Conservation (phyloP, 2,329 filamentous ascomycete genomes). For the Aspergillus phoenicis region DNA sequence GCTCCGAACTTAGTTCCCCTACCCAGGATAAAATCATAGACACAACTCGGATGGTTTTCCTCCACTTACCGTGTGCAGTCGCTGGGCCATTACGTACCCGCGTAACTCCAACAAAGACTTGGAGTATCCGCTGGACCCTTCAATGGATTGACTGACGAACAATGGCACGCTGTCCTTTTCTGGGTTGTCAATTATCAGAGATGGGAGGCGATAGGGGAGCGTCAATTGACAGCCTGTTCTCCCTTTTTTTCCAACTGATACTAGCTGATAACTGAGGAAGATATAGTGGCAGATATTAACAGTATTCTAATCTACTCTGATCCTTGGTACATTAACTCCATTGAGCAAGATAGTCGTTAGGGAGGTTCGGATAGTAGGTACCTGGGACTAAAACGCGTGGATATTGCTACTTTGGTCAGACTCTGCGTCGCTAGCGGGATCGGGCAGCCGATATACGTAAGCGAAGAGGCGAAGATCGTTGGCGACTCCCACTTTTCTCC, state of each 20-base stretch:
- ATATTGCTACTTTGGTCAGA: conserved; percentile 22
- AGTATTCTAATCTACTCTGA: not conserved
- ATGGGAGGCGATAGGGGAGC: too few relatives aligned
- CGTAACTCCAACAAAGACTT: not conserved
- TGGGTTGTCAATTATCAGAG: too few relatives aligned
- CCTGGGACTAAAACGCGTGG: conserved; percentile 15
- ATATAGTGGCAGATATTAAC: not conserved
- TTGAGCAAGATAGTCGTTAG: not conserved
- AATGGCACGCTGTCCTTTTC: not conserved
- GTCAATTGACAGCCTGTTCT: too few relatives aligned
- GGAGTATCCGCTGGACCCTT: too few relatives aligned
- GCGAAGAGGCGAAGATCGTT: conserved; percentile 12
- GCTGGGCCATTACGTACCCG: conserved; percentile 1
- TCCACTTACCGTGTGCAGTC: not conserved
- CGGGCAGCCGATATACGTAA: conserved; percentile 21
- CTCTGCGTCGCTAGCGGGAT: conserved; percentile 18
- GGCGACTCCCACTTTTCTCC: not conserved
- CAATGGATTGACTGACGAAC: not conserved
- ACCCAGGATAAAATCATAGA: not conserved
- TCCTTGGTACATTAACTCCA: conserved; percentile 1
- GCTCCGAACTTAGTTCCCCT: not conserved
- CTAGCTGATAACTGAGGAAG: not conserved
- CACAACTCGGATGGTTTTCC: not conserved
- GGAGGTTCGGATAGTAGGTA: not conserved
- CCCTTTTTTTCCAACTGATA: too few relatives aligned